Evolutionary conservation across 331 rosid genomes (phyloP).

Genomic region (Rhamnella rubrinervis): DNA sequence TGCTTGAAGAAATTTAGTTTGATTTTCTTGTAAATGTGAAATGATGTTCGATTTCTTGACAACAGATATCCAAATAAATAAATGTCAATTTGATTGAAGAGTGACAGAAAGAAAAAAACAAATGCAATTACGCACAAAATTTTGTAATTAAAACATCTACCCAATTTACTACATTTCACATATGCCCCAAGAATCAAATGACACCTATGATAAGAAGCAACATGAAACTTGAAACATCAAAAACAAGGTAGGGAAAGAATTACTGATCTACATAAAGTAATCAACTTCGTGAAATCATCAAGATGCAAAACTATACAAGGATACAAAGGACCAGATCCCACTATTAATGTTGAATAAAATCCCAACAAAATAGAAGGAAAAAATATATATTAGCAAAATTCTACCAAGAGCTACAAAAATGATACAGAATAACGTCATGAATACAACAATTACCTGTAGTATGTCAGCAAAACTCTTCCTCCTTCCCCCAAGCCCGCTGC

Average conservation of each 20-base stretch:
- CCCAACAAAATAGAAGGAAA: neutral
- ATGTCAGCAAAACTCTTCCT: conserved; percentile 78
- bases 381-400: neutral
- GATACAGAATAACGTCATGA: neutral
- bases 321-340: neutral
- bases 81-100: too few species aligned
- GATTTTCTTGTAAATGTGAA: too few species aligned
- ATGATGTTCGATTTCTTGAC: too few species aligned
- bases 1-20: too few species aligned
- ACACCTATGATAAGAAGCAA: neutral
- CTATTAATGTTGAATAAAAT: neutral
- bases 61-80: too few species aligned
- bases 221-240: neutral
- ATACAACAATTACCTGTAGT: conserved; percentile 59
- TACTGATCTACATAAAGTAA: neutral
- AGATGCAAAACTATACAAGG: neutral
- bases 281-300: neutral
- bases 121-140: too few species aligned
- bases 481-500: conserved; percentile 62
- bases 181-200: too few species aligned
- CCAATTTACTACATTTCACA: too few species aligned
- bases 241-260: neutral
- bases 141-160: too few species aligned
- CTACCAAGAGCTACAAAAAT: conserved; percentile 4
- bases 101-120: too few species aligned